These are phyloP conservation scores for Cercospora zeina DNA, from an alignment of 2,329 filamentous ascomycete species.

Conservation along the genomic window DNA sequence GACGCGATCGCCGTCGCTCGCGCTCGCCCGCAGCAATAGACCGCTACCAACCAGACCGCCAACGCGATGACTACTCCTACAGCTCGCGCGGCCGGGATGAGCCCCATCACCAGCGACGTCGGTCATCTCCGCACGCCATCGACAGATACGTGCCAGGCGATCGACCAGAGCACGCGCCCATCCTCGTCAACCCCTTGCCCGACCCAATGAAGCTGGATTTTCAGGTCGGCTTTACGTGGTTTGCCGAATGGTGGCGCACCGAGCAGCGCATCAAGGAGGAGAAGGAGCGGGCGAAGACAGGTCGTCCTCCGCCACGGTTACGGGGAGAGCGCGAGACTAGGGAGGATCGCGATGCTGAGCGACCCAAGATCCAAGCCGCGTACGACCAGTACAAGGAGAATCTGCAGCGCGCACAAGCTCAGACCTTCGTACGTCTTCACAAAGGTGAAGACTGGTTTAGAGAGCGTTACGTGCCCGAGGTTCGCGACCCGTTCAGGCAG, in stretches of 20 bases:
- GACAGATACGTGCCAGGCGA: constrained; percentile 77
- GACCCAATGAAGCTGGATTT: constrained; percentile 73
- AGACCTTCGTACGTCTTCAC: constrained; percentile 85
- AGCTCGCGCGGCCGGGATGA: constrained; percentile 59
- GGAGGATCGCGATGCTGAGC: constrained; percentile 77
- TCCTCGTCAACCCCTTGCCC: constrained; percentile 65
- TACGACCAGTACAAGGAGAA: constrained; percentile 68
- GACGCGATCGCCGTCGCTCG: constrained; percentile 64
- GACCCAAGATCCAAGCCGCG: constrained; percentile 71
- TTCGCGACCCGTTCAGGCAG: constrained; percentile 70
- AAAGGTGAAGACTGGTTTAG: constrained; percentile 98
- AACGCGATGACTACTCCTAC: constrained; percentile 65
- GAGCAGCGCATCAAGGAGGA: constrained; percentile 83
- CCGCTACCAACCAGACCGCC: constrained; percentile 71
- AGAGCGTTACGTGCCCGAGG: constrained; percentile 85
- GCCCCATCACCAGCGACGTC: constrained; percentile 60
- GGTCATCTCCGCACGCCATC: constrained; percentile 66
- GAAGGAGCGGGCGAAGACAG: constrained; percentile 68
- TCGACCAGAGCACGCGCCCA: constrained; percentile 54
- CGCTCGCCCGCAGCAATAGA: constrained; percentile 72
- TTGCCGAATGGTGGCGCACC: constrained; percentile 81
- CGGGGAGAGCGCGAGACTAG: constrained; percentile 65
- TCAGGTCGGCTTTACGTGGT: constrained; percentile 83
- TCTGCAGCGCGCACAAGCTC: constrained; percentile 61
- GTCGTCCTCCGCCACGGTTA: constrained; percentile 60